Percentiles rank a stretch among this genome's conserved stretches.
phyloP scores from a whole-genome alignment of 2,329 filamentous ascomycete species.

The Fusarium piperis region DNA sequence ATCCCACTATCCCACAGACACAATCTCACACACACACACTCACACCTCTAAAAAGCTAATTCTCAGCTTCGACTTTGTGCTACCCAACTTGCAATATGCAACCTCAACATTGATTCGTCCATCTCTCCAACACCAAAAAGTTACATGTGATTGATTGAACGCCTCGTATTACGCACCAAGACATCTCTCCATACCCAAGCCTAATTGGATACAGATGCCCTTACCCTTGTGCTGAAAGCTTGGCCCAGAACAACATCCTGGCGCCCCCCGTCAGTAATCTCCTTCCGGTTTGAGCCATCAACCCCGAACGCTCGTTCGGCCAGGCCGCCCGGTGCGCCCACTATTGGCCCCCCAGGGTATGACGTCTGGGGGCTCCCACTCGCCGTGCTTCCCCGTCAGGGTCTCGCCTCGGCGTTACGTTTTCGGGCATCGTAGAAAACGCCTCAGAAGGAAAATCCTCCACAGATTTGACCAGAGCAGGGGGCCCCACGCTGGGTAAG shows the following conservation, averaged over 20 bases:
- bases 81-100: neutral
- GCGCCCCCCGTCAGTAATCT: slow-evolving; percentile 14
- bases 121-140: neutral
- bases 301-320: slow-evolving; percentile 39
- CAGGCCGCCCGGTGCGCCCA: slow-evolving; percentile 29
- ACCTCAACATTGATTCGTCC: neutral
- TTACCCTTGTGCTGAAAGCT: neutral
- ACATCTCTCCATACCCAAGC: neutral
- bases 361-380: slow-evolving; percentile 11
- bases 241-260: neutral
- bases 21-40: neutral
- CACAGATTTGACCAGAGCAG: neutral
- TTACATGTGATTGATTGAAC: neutral
- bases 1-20: neutral
- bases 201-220: neutral
- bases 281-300: slow-evolving; percentile 30
- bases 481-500: slow-evolving; percentile 6
- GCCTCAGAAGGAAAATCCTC: slow-evolving; percentile 1
- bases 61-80: neutral
- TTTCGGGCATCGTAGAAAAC: slow-evolving; percentile 13
- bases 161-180: neutral
- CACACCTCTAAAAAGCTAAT: neutral
- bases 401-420: slow-evolving; percentile 4
- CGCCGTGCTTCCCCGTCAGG: neutral
- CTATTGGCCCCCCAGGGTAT: slow-evolving; percentile 6